phyloP scores from a whole-genome alignment of 225 moss, liverwort and hornwort genomes.

The Sphagnum contortum region DNA sequence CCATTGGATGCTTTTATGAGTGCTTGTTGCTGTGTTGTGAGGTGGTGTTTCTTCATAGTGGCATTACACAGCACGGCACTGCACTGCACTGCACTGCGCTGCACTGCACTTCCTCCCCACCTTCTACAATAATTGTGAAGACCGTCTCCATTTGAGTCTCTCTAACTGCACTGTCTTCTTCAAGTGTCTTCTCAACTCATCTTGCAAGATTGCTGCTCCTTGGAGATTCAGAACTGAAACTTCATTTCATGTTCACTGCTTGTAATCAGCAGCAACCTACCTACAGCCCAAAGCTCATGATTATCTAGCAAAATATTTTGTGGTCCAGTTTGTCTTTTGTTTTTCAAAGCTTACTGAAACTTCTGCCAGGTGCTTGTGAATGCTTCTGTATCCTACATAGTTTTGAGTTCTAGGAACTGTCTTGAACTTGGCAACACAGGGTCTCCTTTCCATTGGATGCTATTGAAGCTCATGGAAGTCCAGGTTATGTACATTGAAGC shows the following conservation, averaged over 20 bases:
- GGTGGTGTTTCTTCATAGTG: slow-evolving; percentile 98
- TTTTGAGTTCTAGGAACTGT: too few species aligned
- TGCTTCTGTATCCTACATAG: too few species aligned
- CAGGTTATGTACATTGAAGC: too few species aligned
- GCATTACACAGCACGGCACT: slow-evolving; percentile 82
- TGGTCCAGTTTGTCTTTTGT: too few species aligned
- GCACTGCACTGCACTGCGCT: slow-evolving; percentile 98
- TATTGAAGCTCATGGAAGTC: too few species aligned
- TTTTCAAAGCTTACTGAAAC: too few species aligned
- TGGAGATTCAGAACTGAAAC: slow-evolving; percentile 27
- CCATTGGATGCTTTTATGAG: too few species aligned
- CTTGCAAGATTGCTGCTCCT: slow-evolving; percentile 55
- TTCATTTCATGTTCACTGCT: slow-evolving; percentile 51
- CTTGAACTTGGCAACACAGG: too few species aligned
- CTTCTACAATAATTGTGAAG: slow-evolving; percentile 60
- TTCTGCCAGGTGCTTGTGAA: too few species aligned
- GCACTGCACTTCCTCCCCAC: slow-evolving; percentile 90
- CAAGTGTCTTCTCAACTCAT: slow-evolving; percentile 55
- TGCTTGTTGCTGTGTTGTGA: slow-evolving; percentile 61
- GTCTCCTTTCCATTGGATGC: too few species aligned
- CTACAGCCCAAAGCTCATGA: slow-evolving; percentile 15
- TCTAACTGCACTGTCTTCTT: slow-evolving; percentile 48
- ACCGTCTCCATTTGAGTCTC: slow-evolving; percentile 44
- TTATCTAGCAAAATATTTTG: slow-evolving; percentile 27
- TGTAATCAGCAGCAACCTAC: slow-evolving; percentile 45